Percentiles rank a stretch among this genome's conserved stretches.
Evolutionary conservation across 2,329 filamentous ascomycete species (phyloP).

Genomic region (Daldinia eschscholtzii): DNA sequence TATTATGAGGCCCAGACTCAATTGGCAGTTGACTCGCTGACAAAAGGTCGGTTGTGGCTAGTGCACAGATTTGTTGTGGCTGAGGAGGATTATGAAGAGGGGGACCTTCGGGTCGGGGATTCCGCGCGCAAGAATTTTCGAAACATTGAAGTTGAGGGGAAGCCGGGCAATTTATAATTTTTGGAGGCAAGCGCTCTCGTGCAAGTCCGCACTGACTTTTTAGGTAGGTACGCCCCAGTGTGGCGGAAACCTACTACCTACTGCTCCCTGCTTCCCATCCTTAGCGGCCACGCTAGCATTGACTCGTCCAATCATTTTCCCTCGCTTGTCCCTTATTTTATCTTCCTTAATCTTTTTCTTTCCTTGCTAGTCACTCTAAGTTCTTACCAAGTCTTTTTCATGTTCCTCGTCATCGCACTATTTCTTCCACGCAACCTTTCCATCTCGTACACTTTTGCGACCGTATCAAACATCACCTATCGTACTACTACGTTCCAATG

Average conservation of each 20-base stretch:
- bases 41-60: constrained; percentile 39
- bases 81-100: constrained; percentile 49
- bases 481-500: neutral
- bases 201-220: constrained; percentile 48
- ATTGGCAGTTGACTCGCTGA: constrained; percentile 47
- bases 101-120: constrained; percentile 67
- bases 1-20: constrained; percentile 46
- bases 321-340: constrained; percentile 48
- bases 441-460: constrained; percentile 14
- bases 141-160: constrained; percentile 66
- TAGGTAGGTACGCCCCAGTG: constrained; percentile 51
- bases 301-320: constrained; percentile 46
- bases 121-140: constrained; percentile 65
- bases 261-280: constrained; percentile 48
- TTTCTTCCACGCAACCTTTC: constrained; percentile 20
- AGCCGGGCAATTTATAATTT: constrained; percentile 69
- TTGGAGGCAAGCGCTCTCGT: constrained; percentile 51
- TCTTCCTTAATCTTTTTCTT: constrained; percentile 46
- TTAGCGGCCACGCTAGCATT: constrained; percentile 46
- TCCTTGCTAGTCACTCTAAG: constrained; percentile 47
- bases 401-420: constrained; percentile 41
- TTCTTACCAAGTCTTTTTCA: constrained; percentile 50
- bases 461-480: neutral
- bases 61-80: constrained; percentile 49
- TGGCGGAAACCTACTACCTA: constrained; percentile 51